These are phyloP conservation scores for Syzygium malaccense DNA, from an alignment of 441 rosid species.

Conservation along the genomic window DNA sequence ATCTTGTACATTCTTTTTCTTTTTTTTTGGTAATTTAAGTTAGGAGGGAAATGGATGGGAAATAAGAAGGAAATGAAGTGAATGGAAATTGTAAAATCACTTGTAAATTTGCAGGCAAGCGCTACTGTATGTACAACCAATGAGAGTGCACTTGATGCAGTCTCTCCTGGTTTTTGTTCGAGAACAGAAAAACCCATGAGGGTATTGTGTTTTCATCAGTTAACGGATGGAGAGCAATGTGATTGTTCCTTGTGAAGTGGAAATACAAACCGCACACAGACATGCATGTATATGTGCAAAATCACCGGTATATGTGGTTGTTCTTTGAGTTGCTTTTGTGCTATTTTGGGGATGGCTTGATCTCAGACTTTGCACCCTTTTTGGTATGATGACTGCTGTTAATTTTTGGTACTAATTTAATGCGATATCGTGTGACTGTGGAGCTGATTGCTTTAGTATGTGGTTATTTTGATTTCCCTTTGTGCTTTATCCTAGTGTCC, in stretches of 20 bases:
- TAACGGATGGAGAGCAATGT: not conserved
- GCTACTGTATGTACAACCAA: not conserved
- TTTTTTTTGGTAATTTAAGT: not conserved
- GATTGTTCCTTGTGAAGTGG: not conserved
- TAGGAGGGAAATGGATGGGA: not conserved
- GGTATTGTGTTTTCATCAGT: not conserved
- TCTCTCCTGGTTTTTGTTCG: not conserved
- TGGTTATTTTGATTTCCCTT: not conserved
- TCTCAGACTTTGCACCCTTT: not conserved
- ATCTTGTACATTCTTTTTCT: not conserved
- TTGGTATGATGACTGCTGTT: not conserved
- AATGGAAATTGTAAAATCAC: not conserved
- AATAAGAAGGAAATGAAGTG: not conserved
- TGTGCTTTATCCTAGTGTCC: not conserved
- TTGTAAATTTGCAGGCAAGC: not conserved
- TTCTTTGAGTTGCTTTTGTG: not conserved
- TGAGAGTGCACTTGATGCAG: not conserved
- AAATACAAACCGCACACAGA: not conserved
- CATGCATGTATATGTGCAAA: not conserved
- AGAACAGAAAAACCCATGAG: not conserved
- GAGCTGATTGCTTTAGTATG: not conserved
- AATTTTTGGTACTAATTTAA: not conserved
- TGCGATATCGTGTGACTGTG: not conserved
- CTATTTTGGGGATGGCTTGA: not conserved
- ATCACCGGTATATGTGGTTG: not conserved